Evolutionary conservation across 164 flowering plant species (phyloP), one percentile per base, ranked within the genome.

Genomic region (Saururus chinensis): DNA sequence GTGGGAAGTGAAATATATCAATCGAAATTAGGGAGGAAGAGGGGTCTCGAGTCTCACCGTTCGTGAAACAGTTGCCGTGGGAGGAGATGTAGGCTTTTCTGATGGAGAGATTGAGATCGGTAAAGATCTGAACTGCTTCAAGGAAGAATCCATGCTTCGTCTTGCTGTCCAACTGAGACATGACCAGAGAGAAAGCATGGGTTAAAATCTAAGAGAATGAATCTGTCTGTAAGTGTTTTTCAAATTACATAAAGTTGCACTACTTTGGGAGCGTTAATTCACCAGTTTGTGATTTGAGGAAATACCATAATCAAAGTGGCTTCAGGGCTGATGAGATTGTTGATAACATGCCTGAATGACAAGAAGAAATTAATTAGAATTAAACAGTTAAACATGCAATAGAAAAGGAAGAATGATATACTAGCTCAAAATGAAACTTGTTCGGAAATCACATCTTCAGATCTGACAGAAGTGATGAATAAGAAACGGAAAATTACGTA

Each of bases 11-110:
- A 30, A 30, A 71, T 78, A 14, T 30, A n/a, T n/a, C n/a, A n/a
- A n/a, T n/a, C n/a, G n/a, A n/a, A n/a, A n/a, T n/a, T n/a, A n/a
- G n/a, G n/a, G n/a, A n/a, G n/a, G n/a, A n/a, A n/a, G n/a, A n/a
- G n/a, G n/a, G n/a, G n/a, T n/a, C n/a, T n/a, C n/a, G n/a, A 20
- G 22, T 1, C 62, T 74, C 57, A 92, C 98, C 98, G 80, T 92
- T 96, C 98, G 89, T 89, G 70, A 87, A 92, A 92, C 96, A 92
- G 58, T 75, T 85, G 19, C 96, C 98, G 64, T 89, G 96, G 0
- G 96, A 92, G 24, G 96, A 89, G 63, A 92, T 92, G 70, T 92
- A 89, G 60, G 96, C 96, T 66, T 89, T 77, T 53, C 75, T 81
- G 20, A 92, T 81, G 17, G 81, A 69, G 55, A 89, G 83, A 70